phyloP scores from a whole-genome alignment of 305 asterid genomes.

The Caryopteris hybrid region DNA sequence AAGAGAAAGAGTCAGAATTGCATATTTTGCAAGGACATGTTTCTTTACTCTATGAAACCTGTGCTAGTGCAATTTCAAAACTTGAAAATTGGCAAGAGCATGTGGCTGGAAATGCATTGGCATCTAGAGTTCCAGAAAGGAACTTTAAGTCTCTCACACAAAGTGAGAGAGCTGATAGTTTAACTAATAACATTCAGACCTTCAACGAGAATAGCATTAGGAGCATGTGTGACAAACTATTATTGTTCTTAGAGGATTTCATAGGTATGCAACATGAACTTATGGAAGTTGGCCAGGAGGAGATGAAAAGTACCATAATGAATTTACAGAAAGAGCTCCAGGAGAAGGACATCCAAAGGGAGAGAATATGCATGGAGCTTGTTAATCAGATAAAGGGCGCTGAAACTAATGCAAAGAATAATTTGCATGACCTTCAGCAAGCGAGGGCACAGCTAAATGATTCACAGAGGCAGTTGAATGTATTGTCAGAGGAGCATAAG shows the following conservation, averaged over 20 bases:
- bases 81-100: slow-evolving; percentile 56
- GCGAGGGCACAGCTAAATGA: slow-evolving; percentile 45
- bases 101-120: slow-evolving; percentile 35
- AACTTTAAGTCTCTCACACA: slow-evolving; percentile 29
- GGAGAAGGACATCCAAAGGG: slow-evolving; percentile 86
- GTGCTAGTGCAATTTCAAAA: slow-evolving; percentile 51
- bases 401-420: slow-evolving; percentile 59
- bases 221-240: slow-evolving; percentile 45
- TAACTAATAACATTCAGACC: slow-evolving; percentile 20
- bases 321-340: slow-evolving; percentile 90
- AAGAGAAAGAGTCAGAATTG: slow-evolving; percentile 71
- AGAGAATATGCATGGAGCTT: slow-evolving; percentile 68
- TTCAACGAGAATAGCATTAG: slow-evolving; percentile 48
- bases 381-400: slow-evolving; percentile 92
- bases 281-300: slow-evolving; percentile 62
- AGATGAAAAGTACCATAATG: slow-evolving; percentile 64
- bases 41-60: slow-evolving; percentile 59
- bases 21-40: slow-evolving; percentile 41
- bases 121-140: slow-evolving; percentile 33
- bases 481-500: slow-evolving; percentile 52
- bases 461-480: slow-evolving; percentile 47
- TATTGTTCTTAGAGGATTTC: slow-evolving; percentile 51
- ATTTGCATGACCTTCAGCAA: slow-evolving; percentile 68
- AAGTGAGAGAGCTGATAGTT: slow-evolving; percentile 29
- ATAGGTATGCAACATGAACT: slow-evolving; percentile 50